Conservation (phyloP, 2,329 filamentous ascomycete genomes). For the Alternaria infectoria region DNA sequence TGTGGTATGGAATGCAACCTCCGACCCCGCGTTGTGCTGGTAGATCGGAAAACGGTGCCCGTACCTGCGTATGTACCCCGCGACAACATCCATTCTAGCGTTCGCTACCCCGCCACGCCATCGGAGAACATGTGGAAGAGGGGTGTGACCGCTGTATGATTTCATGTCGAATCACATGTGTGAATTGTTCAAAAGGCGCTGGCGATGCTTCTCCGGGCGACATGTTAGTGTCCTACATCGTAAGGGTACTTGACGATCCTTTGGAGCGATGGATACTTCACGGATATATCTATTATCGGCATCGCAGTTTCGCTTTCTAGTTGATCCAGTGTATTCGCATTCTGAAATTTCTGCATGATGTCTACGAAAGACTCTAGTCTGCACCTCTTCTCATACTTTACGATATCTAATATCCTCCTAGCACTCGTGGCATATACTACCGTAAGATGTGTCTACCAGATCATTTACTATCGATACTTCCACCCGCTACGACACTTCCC, state of each 20-base stretch:
- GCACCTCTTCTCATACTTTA: neutral
- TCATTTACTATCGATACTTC: conserved; percentile 56
- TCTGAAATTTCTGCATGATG: neutral
- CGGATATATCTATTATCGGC: neutral
- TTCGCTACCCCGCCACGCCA: neutral
- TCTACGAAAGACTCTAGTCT: neutral
- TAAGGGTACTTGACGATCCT: neutral
- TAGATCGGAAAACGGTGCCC: neutral
- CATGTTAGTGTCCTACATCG: neutral
- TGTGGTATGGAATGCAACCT: neutral
- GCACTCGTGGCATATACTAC: neutral
- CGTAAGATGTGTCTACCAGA: conserved; percentile 36
- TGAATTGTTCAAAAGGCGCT: neutral
- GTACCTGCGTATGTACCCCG: neutral
- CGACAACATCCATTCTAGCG: neutral
- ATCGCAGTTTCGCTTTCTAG: neutral
- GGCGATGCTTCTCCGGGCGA: neutral
- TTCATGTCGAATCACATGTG: neutral
- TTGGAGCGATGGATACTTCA: neutral
- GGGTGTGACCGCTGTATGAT: neutral
- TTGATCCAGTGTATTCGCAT: neutral
- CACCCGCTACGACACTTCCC: conserved; percentile 61
- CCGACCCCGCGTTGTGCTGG: neutral
- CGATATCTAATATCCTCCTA: neutral
- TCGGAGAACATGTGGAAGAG: neutral